These are phyloP conservation scores for Vigna nakashimae DNA, from an alignment of 306 rosid genomes.

Conservation along the genomic window DNA sequence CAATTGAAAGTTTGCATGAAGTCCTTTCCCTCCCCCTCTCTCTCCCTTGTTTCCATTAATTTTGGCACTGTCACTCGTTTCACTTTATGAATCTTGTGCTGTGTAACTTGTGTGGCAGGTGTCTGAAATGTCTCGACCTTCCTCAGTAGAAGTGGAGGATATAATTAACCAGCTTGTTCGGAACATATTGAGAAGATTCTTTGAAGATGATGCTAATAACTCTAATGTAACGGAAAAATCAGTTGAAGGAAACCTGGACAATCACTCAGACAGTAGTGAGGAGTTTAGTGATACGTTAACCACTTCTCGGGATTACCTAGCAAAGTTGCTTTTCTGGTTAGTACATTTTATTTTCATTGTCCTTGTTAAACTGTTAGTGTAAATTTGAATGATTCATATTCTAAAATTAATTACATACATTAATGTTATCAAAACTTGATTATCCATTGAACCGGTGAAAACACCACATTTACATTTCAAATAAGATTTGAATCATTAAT, in stretches of 20 bases:
- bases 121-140: slow-evolving; percentile 78
- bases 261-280: slow-evolving; percentile 47
- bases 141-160: slow-evolving; percentile 87
- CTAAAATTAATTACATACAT: not conserved
- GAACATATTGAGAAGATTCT: slow-evolving; percentile 67
- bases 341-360: slow-evolving; percentile 40
- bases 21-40: not conserved
- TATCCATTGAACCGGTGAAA: not conserved
- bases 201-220: slow-evolving; percentile 56
- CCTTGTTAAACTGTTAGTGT: slow-evolving; percentile 10
- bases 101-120: slow-evolving; percentile 63
- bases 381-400: not conserved
- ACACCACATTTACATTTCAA: not conserved
- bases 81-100: slow-evolving; percentile 5
- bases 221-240: slow-evolving; percentile 56
- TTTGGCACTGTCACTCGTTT: slow-evolving; percentile 8
- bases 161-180: slow-evolving; percentile 87
- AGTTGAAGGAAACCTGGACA: slow-evolving; percentile 49
- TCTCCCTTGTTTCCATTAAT: slow-evolving; percentile 15
- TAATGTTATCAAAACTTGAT: not conserved
- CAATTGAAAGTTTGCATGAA: slow-evolving; percentile 21
- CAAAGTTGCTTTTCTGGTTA: slow-evolving; percentile 97
- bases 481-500: not conserved
- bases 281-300: slow-evolving; percentile 59
- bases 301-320: slow-evolving; percentile 92